phyloP scores from a whole-genome alignment of 1,284 basidiomycete genomes.

The Heterobasidion annosum region DNA sequence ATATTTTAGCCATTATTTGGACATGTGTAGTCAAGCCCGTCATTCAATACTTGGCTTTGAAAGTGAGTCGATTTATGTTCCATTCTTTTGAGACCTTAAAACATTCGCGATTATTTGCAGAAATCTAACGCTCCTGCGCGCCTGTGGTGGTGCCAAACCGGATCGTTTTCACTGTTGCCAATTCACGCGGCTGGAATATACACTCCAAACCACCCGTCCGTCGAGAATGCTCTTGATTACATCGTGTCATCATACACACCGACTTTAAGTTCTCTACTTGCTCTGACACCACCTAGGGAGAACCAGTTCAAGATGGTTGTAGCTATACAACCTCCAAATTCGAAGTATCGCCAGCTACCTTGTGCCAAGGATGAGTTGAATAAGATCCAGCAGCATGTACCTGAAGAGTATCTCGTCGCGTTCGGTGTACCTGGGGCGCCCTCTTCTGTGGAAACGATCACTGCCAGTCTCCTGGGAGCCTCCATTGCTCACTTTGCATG shows the following conservation, averaged over 20 bases:
- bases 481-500: conserved; percentile 2
- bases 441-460: conserved; percentile 2
- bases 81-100: neutral
- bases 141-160: conserved; percentile 16
- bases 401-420: conserved; percentile 8
- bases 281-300: neutral
- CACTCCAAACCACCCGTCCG: neutral
- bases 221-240: conserved; percentile 8
- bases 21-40: neutral
- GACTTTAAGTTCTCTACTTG: conserved; percentile 7
- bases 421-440: neutral
- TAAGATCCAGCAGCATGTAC: conserved; percentile 2
- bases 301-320: neutral
- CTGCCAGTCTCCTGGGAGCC: neutral
- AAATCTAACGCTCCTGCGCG: conserved; percentile 2
- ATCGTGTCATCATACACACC: conserved; percentile 17
- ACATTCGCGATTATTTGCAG: neutral
- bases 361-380: neutral
- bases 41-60: neutral
- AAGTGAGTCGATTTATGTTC: neutral
- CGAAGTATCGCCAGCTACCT: neutral
- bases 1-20: neutral
- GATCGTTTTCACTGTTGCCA: conserved; percentile 14
- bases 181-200: conserved; percentile 17
- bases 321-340: conserved; percentile 1